Base-by-base conservation (phyloP, 306 rosid genomes). In the Prunus armeniaca region DNA sequence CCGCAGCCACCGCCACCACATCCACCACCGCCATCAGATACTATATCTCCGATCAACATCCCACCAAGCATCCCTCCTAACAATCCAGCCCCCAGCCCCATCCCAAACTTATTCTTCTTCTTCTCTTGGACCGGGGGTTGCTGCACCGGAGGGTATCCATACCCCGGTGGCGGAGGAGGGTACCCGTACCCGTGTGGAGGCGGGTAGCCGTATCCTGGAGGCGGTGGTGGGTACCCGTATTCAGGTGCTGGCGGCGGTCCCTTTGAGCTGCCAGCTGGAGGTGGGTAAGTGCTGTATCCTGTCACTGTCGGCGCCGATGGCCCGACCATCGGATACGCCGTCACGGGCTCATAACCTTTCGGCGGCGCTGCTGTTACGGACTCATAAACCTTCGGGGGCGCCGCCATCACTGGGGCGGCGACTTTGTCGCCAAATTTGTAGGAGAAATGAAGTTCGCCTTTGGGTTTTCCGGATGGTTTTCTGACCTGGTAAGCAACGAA, bases 41-140 rank as follows among this genome's bases (percentile, higher is more conserved):
- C 82, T 88, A 91, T 67, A 63, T 93, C 93, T n/a, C 97, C 98
- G 9, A 94, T 85, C 76, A 94, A 51, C 70, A 90, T 19, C 65
- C 98, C 96, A 30, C 98, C 97, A 11, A 91, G 65, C 22, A 84
- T 75, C 50, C 98, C 98, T 1, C 98, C 98, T 4, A 85, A 62
- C 85, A 93, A 76, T 34, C 98, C 98, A 17, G 93, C 97, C 57
- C 98, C 95, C 73, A 92, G 22, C 0, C 94, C 96, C 89, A 90
- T 80, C 30, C 93, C 93, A 58, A 87, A 27, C 46, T 88, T 91
- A 34, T 73, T 90, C 82, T 82, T 86, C 80, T 74, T 81, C 47
- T 73, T 65, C 50, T 10, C 46, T 28, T 30, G 57, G 8, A 72
- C 51, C 19, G 9, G 50, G 9, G 74, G 82, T 34, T 75, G 78